Percentiles rank a stretch among this genome's conserved stretches.
phyloP scores from a whole-genome alignment of 257 asterid genomes.

The Lavandula angustifolia region DNA sequence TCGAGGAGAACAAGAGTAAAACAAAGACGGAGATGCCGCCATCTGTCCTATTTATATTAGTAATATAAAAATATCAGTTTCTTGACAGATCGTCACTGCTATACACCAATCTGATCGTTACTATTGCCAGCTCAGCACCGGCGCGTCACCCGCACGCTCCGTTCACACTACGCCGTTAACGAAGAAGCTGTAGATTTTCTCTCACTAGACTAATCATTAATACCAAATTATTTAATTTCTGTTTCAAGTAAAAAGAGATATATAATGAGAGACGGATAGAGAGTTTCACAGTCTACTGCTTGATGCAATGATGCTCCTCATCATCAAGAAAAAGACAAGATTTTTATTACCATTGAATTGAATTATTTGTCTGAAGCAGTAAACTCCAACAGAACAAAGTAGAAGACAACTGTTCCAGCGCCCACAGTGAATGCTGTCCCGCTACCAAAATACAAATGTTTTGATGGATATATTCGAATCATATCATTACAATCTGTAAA shows the following conservation, averaged over 20 bases:
- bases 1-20: conserved; percentile 36
- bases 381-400: background rate
- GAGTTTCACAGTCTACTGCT: no score
- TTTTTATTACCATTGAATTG: background rate
- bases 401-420: background rate
- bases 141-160: background rate
- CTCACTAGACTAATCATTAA: background rate
- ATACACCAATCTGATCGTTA: conserved; percentile 8
- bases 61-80: background rate
- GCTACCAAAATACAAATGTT: no score
- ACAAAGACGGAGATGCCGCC: conserved; percentile 49
- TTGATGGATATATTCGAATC: no score
- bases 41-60: conserved; percentile 37
- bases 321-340: no score
- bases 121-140: conserved; percentile 23
- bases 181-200: background rate
- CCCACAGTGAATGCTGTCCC: no score
- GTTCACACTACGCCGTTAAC: background rate
- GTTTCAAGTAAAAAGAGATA: no score
- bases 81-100: background rate
- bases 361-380: background rate
- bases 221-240: no score
- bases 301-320: no score
- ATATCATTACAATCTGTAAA: no score
- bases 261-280: no score